phyloP scores from a whole-genome alignment of 768 basidiomycete species.

The Auriscalpium microsporum region DNA sequence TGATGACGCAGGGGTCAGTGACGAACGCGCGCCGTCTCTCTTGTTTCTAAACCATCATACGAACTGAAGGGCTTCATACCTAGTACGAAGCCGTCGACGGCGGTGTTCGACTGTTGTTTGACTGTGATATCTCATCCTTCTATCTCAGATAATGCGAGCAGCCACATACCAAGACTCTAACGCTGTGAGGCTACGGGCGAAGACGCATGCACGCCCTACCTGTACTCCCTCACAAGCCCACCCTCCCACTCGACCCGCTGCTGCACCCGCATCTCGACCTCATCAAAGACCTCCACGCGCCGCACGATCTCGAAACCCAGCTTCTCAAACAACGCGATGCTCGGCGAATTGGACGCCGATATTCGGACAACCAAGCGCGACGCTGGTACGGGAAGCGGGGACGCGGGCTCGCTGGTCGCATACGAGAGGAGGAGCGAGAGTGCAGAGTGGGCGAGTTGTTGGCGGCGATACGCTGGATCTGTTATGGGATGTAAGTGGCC shows the following conservation, averaged over 20 bases:
- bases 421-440: slow-evolving; percentile 63
- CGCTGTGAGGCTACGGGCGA: too few species aligned
- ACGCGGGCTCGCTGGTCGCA: slow-evolving; percentile 33
- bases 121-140: too few species aligned
- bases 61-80: too few species aligned
- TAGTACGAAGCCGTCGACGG: too few species aligned
- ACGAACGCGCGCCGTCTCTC: too few species aligned
- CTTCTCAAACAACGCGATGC: slow-evolving; percentile 63
- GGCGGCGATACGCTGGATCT: slow-evolving; percentile 63
- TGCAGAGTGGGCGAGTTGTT: slow-evolving; percentile 56
- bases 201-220: too few species aligned
- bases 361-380: slow-evolving; percentile 60
- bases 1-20: too few species aligned
- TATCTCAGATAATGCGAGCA: too few species aligned
- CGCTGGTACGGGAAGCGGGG: slow-evolving; percentile 35
- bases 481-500: not conserved
- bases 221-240: slow-evolving; percentile 3
- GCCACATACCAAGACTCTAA: too few species aligned
- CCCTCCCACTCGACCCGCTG: slow-evolving; percentile 7
- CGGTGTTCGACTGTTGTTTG: too few species aligned
- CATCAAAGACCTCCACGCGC: slow-evolving; percentile 64
- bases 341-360: slow-evolving; percentile 56
- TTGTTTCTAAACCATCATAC: too few species aligned
- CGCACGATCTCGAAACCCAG: slow-evolving; percentile 71
- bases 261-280: slow-evolving; percentile 67